Conservation (phyloP, 495 filamentous ascomycete genomes). For the Acidomyces sp. region DNA sequence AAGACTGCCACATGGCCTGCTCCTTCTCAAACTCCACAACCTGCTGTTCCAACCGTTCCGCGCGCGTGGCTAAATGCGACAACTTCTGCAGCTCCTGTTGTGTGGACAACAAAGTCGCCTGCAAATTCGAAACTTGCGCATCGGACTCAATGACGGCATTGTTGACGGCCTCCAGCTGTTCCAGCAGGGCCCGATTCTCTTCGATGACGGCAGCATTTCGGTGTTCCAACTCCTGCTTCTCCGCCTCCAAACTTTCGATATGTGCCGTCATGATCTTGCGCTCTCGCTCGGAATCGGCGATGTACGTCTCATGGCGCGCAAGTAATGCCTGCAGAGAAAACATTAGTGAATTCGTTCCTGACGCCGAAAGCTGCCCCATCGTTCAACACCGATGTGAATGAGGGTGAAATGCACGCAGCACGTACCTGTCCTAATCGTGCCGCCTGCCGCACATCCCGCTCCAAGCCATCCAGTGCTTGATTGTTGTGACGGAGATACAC, state of each 20-base stretch:
- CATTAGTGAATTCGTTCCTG: conserved; percentile 41
- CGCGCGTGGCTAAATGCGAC: conserved; percentile 55
- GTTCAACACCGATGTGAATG: not conserved
- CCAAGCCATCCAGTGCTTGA: conserved; percentile 62
- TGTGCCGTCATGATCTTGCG: conserved; percentile 52
- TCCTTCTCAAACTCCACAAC: conserved; percentile 65
- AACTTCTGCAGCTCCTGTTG: conserved; percentile 63
- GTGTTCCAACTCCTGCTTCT: conserved; percentile 60
- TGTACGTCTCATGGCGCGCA: conserved; percentile 81
- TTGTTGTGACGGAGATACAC: conserved; percentile 67
- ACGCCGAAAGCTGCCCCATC: conserved; percentile 9
- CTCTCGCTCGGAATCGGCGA: conserved; percentile 77
- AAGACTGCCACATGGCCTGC: conserved; percentile 55
- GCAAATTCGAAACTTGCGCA: conserved; percentile 53
- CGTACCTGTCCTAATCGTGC: conserved; percentile 79
- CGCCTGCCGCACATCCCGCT: conserved; percentile 73
- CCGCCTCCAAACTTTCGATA: conserved; percentile 62
- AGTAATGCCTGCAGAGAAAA: conserved; percentile 77
- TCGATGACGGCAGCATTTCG: conserved; percentile 60
- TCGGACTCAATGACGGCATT: conserved; percentile 62
- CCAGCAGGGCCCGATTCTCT: conserved; percentile 65
- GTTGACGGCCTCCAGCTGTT: conserved; percentile 74
- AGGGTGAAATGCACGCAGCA: conserved; percentile 3
- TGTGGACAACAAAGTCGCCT: conserved; percentile 58
- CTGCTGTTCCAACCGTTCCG: conserved; percentile 65